Evolutionary conservation across 768 basidiomycete species (phyloP), one percentile per base, ranked within the genome.

Genomic region (Stropharia rugosoannulata): DNA sequence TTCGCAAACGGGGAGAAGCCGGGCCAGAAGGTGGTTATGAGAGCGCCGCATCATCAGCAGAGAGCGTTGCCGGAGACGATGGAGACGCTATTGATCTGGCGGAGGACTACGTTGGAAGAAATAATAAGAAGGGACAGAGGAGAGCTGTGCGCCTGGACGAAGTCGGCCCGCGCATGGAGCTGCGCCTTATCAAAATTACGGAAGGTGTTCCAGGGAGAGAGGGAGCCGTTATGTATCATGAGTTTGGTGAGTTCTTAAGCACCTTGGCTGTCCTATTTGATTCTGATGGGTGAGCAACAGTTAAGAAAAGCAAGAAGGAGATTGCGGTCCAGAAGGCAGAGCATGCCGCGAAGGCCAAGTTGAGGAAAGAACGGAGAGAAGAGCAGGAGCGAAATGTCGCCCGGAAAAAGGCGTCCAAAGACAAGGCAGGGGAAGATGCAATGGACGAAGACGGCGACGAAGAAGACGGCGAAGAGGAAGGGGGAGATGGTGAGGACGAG

Each of bases 191-290:
- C 62, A 99, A 99, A 77, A 94, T 99, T 55, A 84, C 87, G 15
- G 96, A 98, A 69, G 96, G 97, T 19, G 76, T 91, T 15, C 95
- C 95, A 4, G 97, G 95, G 12, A 95, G 87, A 63, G 93, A 96
- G 70, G 93, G 97, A 5, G 84, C 82, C 59, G 93, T 98, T 1
- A 87, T 99, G 39, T 97, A 90, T 75, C 97, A 99, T 68, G 87
- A 92, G 73, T 90, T 97, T 64, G 89, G 96, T 94, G 63, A 63
- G 90, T 78, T 32, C 22, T 49, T 22, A n/a, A 16, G 25, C 46
- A 58, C 46, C 8, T 29, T 52, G 53, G 18, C 51, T 32, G 19
- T 36, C 27, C n/a, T 39, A 15, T 27, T 3, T 44, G 38, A 16
- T n/a, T 48, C 58, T 57, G 25, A 54, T 39, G 52, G 22, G 51